These are phyloP conservation scores for Plectosphaerella plurivora DNA, from an alignment of 2,329 filamentous ascomycete species.

Conservation along the genomic window DNA sequence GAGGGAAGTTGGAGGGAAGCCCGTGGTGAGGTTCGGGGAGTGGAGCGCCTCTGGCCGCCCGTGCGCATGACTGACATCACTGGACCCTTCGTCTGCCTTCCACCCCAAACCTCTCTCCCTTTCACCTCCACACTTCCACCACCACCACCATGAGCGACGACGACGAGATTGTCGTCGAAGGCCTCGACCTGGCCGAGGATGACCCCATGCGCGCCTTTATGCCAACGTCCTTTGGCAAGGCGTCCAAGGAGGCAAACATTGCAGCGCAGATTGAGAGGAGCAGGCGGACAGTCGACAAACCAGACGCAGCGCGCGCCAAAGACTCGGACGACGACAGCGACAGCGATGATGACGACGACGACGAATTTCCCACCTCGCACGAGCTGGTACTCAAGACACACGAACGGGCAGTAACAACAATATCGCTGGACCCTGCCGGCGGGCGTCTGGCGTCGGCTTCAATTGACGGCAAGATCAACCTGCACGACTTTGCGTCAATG, in stretches of 20 bases:
- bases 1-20: too few species aligned
- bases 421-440: constrained; percentile 80
- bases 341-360: constrained; percentile 66
- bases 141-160: constrained; percentile 50
- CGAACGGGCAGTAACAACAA: constrained; percentile 77
- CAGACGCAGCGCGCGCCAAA: constrained; percentile 16
- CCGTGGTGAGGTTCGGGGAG: too few species aligned
- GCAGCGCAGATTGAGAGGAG: constrained; percentile 77
- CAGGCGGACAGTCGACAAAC: constrained; percentile 51
- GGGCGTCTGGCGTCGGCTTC: constrained; percentile 85
- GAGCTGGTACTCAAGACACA: constrained; percentile 92
- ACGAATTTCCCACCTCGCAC: constrained; percentile 89
- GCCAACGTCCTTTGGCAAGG: constrained; percentile 81
- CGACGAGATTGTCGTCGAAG: constrained; percentile 55
- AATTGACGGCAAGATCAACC: constrained; percentile 83
- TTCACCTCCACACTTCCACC: background rate
- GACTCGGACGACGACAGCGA: constrained; percentile 36
- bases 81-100: background rate
- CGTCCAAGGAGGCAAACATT: constrained; percentile 67
- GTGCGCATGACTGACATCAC: too few species aligned
- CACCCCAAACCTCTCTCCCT: background rate
- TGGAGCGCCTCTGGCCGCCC: too few species aligned
- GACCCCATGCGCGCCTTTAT: constrained; percentile 74
- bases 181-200: constrained; percentile 50
- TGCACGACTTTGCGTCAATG: constrained; percentile 95